Percentiles rank a stretch among this genome's conserved stretches.
phyloP scores from a whole-genome alignment of 2,329 filamentous ascomycete genomes.

The Fusarium penzigii region DNA sequence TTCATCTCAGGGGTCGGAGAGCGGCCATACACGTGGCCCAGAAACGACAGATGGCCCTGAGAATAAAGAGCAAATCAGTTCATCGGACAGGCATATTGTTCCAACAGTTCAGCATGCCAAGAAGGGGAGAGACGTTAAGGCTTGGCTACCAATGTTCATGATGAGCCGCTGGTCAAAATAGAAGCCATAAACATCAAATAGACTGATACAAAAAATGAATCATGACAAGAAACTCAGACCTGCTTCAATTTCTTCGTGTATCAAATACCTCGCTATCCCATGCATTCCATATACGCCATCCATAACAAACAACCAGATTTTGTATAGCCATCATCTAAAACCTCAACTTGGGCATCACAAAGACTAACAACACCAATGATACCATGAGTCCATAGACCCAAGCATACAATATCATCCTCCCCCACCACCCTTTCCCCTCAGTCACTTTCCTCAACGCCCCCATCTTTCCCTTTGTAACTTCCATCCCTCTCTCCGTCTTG shows the following conservation, averaged over 20 bases:
- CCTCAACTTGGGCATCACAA: conserved; percentile 82
- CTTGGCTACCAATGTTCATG: no score
- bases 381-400: conserved; percentile 84
- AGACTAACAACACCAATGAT: conserved; percentile 76
- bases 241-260: conserved; percentile 1
- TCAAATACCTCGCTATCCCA: conserved; percentile 9
- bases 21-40: no score
- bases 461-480: conserved; percentile 76
- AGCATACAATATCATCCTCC: conserved; percentile 77
- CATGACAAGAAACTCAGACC: background rate
- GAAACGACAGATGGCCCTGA: no score
- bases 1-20: no score
- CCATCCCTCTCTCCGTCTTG: conserved; percentile 73
- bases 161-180: no score
- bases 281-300: conserved; percentile 1
- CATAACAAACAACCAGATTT: background rate
- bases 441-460: conserved; percentile 75
- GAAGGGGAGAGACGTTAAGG: no score
- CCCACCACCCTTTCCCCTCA: conserved; percentile 87
- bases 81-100: no score
- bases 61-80: no score
- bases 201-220: background rate
- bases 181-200: background rate
- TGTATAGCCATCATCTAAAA: conserved; percentile 54
- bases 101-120: no score